Percentiles rank a stretch among this genome's conserved stretches.
Conservation (phyloP, 306 rosid genomes). For the Luffa aegyptiaca region DNA sequence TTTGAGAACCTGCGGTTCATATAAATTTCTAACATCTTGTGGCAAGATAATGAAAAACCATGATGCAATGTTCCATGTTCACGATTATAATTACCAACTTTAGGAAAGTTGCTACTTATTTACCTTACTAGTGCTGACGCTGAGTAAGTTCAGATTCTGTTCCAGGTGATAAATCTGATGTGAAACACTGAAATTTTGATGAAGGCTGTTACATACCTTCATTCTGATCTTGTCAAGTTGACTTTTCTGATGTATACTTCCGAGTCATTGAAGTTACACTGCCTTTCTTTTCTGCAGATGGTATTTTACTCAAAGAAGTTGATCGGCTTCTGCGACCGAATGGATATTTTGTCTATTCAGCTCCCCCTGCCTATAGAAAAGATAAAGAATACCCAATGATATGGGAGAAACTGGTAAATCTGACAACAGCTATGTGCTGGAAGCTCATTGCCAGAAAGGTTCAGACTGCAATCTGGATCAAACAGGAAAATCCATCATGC, state of each 20-base stretch:
- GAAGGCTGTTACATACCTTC: background rate
- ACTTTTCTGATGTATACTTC: background rate
- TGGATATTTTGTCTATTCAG: conserved; percentile 85
- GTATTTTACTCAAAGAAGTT: conserved; percentile 76
- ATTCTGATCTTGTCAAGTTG: background rate
- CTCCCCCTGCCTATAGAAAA: conserved; percentile 83
- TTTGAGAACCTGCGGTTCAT: background rate
- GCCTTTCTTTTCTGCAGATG: conserved; percentile 43
- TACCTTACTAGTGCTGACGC: background rate
- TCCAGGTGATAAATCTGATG: background rate
- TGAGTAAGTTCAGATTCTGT: background rate
- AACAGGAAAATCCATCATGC: conserved; percentile 53
- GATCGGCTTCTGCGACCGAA: conserved; percentile 62
- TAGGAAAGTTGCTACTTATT: background rate
- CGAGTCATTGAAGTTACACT: background rate
- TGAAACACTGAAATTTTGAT: background rate
- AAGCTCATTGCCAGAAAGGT: conserved; percentile 71
- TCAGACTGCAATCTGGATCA: conserved; percentile 96
- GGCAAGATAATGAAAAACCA: background rate
- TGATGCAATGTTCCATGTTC: background rate
- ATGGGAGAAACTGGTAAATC: conserved; percentile 74
- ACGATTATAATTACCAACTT: background rate
- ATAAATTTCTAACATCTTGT: background rate
- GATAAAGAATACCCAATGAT: conserved; percentile 60
- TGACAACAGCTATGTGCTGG: conserved; percentile 94